Conservation (phyloP, 179 eudicot genomes). For the Beta lomatogona region DNA sequence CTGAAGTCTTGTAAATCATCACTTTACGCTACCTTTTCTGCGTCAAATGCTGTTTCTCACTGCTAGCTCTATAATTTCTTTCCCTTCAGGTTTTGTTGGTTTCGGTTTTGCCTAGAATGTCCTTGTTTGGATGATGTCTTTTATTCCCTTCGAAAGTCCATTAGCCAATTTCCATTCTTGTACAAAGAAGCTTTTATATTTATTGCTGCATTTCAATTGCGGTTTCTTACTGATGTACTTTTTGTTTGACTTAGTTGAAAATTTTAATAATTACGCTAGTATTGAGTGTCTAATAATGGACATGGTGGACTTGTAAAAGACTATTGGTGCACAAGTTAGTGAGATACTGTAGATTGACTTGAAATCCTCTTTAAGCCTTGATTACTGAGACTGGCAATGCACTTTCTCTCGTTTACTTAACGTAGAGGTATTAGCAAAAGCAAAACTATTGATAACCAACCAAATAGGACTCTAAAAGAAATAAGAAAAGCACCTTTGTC, state of each 20-base stretch:
- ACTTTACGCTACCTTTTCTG: too few species aligned
- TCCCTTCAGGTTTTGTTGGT: background rate
- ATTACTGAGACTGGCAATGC: background rate
- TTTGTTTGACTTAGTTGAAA: too few species aligned
- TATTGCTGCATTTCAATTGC: too few species aligned
- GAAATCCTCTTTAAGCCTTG: background rate
- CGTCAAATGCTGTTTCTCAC: background rate
- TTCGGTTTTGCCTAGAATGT: too few species aligned
- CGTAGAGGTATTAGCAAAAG: background rate
- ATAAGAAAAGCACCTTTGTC: constrained; percentile 56
- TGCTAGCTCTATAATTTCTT: background rate
- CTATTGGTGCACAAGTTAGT: background rate
- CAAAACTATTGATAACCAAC: background rate
- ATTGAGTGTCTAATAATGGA: background rate
- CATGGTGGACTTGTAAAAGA: background rate
- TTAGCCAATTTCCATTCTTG: too few species aligned
- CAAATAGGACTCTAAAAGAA: constrained; percentile 1
- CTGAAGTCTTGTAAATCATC: too few species aligned
- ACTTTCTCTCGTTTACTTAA: background rate
- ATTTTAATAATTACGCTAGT: background rate
- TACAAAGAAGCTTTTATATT: too few species aligned
- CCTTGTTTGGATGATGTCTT: too few species aligned
- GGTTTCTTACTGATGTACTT: too few species aligned
- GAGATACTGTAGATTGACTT: constrained; percentile 4
- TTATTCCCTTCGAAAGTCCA: too few species aligned